Conservation (phyloP, 2,329 filamentous ascomycete species). For the Cordyceps cicadae region DNA sequence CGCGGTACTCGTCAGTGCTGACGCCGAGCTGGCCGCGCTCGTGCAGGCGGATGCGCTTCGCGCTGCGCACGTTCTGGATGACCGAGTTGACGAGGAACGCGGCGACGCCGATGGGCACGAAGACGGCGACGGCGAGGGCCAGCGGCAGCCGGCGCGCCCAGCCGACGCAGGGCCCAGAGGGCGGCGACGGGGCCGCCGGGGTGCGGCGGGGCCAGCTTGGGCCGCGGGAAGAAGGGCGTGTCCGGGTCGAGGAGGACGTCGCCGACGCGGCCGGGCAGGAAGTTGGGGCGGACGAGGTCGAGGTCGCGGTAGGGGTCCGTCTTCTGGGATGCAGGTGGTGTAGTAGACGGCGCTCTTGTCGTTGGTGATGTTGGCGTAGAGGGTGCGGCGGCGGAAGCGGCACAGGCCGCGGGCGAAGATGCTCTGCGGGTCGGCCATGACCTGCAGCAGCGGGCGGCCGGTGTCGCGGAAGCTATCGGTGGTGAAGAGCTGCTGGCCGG, state of each 20-base stretch:
- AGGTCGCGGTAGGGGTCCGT: slow-evolving; percentile 69
- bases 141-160: slow-evolving; percentile 52
- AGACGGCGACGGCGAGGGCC: slow-evolving; percentile 54
- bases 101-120: slow-evolving; percentile 64
- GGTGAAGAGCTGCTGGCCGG: slow-evolving; percentile 78
- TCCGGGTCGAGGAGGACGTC: slow-evolving; percentile 65
- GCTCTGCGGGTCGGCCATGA: slow-evolving; percentile 74
- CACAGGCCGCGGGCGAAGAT: slow-evolving; percentile 77
- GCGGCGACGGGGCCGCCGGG: slow-evolving; percentile 21
- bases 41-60: slow-evolving; percentile 66
- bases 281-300: slow-evolving; percentile 62
- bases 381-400: slow-evolving; percentile 64
- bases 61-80: slow-evolving; percentile 68
- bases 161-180: slow-evolving; percentile 20
- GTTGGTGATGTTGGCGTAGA: slow-evolving; percentile 84
- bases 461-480: slow-evolving; percentile 82
- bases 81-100: slow-evolving; percentile 68
- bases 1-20: slow-evolving; percentile 61
- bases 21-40: slow-evolving; percentile 62
- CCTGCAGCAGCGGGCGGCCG: slow-evolving; percentile 66
- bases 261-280: slow-evolving; percentile 58
- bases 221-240: slow-evolving; percentile 48
- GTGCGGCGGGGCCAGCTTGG: slow-evolving; percentile 18
- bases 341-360: slow-evolving; percentile 77
- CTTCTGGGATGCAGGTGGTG: slow-evolving; percentile 67